phyloP scores from a whole-genome alignment of 768 basidiomycete genomes.

The Lentinula boryana region DNA sequence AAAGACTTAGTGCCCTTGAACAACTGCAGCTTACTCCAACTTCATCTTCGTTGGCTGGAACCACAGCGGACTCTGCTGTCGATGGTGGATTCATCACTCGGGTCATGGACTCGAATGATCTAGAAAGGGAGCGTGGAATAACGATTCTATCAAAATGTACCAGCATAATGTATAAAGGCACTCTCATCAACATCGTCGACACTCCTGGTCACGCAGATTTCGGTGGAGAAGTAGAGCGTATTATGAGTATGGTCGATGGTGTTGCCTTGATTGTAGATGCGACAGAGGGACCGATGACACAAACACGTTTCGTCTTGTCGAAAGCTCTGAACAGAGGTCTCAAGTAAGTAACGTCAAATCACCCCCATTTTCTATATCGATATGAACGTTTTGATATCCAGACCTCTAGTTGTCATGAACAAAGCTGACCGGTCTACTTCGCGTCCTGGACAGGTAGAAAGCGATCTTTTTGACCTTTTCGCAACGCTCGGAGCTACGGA shows the following conservation, averaged over 20 bases:
- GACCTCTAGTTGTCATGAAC: constrained; percentile 45
- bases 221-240: constrained; percentile 57
- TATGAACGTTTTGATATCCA: constrained; percentile 8
- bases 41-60: constrained; percentile 19
- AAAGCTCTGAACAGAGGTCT: constrained; percentile 39
- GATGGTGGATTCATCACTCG: constrained; percentile 36
- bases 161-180: constrained; percentile 41
- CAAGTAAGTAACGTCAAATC: constrained; percentile 20
- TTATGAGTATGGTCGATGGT: constrained; percentile 57
- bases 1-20: constrained; percentile 30
- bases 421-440: constrained; percentile 41
- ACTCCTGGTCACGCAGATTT: constrained; percentile 62
- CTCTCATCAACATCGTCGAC: constrained; percentile 53
- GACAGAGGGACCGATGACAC: constrained; percentile 58
- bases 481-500: constrained; percentile 45
- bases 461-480: constrained; percentile 45
- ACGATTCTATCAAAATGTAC: constrained; percentile 59
- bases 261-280: constrained; percentile 56
- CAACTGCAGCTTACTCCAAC: constrained; percentile 27
- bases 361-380: not conserved
- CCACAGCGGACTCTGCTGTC: constrained; percentile 26
- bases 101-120: constrained; percentile 45
- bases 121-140: constrained; percentile 55
- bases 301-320: constrained; percentile 46
- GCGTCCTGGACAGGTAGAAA: constrained; percentile 40